These are phyloP conservation scores for Calonectria henricotiae DNA, from an alignment of 2,329 filamentous ascomycete species.

Conservation along the genomic window DNA sequence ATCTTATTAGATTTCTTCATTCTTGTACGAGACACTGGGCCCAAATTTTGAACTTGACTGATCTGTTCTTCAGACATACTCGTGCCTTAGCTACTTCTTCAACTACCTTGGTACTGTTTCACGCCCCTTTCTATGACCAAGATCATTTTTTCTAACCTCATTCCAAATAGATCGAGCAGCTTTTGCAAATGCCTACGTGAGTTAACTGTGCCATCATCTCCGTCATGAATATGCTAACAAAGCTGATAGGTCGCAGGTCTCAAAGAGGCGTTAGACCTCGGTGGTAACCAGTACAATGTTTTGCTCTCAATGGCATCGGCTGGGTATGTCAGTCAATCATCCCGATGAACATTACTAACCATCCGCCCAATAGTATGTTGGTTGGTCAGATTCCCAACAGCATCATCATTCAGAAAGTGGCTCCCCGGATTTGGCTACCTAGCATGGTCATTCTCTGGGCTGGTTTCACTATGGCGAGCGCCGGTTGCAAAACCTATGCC, in stretches of 20 bases:
- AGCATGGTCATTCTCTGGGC: conserved; percentile 74
- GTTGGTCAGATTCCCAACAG: conserved; percentile 73
- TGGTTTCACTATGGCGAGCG: conserved; percentile 65
- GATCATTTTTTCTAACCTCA: not conserved
- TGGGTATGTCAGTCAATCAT: not conserved
- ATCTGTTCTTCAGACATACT: conserved; percentile 21
- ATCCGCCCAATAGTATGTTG: conserved; percentile 52
- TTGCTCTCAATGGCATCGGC: conserved; percentile 26
- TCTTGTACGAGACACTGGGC: not conserved
- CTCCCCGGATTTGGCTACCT: conserved; percentile 73
- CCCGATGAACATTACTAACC: not conserved
- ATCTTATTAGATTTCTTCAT: conserved; percentile 17
- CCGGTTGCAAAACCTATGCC: conserved; percentile 52
- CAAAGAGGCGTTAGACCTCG: conserved; percentile 19
- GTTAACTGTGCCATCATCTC: not conserved
- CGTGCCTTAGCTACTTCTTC: conserved; percentile 30
- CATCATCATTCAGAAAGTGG: conserved; percentile 73
- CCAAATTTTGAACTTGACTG: not conserved
- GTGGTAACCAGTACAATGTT: conserved; percentile 23
- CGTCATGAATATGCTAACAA: not conserved
- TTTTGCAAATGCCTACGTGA: conserved; percentile 31
- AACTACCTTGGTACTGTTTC: conserved; percentile 21
- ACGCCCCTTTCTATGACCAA: not conserved
- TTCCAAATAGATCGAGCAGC: conserved; percentile 18
- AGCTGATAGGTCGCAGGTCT: conserved; percentile 19